Evolutionary conservation across 1,284 basidiomycete genomes (phyloP), one percentile per base, ranked within the genome.

Genomic region (Austropuccinia psidii): DNA sequence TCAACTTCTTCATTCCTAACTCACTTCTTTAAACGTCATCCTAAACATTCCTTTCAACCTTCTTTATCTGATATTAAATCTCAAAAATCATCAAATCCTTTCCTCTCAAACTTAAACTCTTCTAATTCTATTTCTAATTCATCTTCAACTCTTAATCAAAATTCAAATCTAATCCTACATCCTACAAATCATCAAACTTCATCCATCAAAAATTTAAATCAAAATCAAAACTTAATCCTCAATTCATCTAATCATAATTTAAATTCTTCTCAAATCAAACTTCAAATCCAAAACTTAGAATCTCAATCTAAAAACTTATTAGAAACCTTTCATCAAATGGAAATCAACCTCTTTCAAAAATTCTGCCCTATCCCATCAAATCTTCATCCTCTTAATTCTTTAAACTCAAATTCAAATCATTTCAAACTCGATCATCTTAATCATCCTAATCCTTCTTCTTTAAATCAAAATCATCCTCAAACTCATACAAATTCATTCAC

Each of bases 281-380:
- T 41, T 17, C 52, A 69, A 43, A 69, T 69, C 21, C 35, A 31
- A 15, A 41, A 69, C 3, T 39, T 69, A 15, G 66, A 69, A 55
- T 41, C n/a, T 7, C 52, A 69, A 54, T 37, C 52, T 31, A 54
- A 33, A 50, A 69, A 52, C 27, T 39, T 69, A 2, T 31, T 69
- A 4, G 54, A 69, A 55, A 69, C 66, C 2, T 69, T 69, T 24
- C 39, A 69, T 17, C 52, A 69, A 41, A 69, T 69, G 66, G 66
- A 69, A 43, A 47, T 13, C 21, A 65, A 50, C 39, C 39, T 61
- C n/a, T n/a, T n/a, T n/a, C n/a, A n/a, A n/a, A n/a, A n/a, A n/a
- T n/a, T n/a, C n/a, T n/a, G n/a, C n/a, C n/a, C n/a, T n/a, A n/a
- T n/a, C n/a, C n/a, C n/a, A n/a, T n/a, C n/a, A n/a, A n/a, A n/a